Evolutionary conservation across 495 filamentous ascomycete species (phyloP), one percentile per base, ranked within the genome.

Genomic region (Trichoderma erinaceum): DNA sequence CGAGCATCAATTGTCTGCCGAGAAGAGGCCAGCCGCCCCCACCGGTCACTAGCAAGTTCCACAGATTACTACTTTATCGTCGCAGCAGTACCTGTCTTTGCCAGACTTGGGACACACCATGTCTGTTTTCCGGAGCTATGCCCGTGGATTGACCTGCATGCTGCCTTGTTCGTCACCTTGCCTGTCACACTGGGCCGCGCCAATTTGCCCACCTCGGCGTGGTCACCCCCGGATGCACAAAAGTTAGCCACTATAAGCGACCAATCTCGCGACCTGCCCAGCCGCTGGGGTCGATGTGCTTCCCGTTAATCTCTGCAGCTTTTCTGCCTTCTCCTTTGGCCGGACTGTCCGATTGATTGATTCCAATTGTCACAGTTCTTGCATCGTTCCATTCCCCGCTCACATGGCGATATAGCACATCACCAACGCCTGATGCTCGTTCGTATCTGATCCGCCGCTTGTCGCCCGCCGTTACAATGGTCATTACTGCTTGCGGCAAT

Each of bases 191-290:
- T 61, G 56, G 56, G 56, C 27, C 56, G 56, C 56, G 23, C 56
- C 56, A 61, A 61, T 61, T 61, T 25, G 56, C n/a, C 56, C 44
- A 18, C n/a, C 56, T 16, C 25, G 25, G 25, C 25, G 27, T 61
- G 23, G 23, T 25, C 27, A 61, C 27, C 56, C 56, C 56, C 56
- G 56, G 56, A 61, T 61, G 56, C 56, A 32, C 56, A 61, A 16
- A 16, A 21, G 10, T 25, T 21, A 25, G 50, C 21, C 50, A 21
- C 21, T 0, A 56, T 0, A 56, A 56, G 56, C 56, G 56, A 61
- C 56, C 56, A 61, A 61, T 61, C 56, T 61, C 56, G 56, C 56
- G 56, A 29, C 56, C 56, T 27, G 56, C 23, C 48, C 56, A 61
- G 27, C 56, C 56, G 56, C 56, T 61, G 56, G 25, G 56, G 56